phyloP scores from a whole-genome alignment of 768 basidiomycete species.

The Xerocomus brunneocitrinus region DNA sequence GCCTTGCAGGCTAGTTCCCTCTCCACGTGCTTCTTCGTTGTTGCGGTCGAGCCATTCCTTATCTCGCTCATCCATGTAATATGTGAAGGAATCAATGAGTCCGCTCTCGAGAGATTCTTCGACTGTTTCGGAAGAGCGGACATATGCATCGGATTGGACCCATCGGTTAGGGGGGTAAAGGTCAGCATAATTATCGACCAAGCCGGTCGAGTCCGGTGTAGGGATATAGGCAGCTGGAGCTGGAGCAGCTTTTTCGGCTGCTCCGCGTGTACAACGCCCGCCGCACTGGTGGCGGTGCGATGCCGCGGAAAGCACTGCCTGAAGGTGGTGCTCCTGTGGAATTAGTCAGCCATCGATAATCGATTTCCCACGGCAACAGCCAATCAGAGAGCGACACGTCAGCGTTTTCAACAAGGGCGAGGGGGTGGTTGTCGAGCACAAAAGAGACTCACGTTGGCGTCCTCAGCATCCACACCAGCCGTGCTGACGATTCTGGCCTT shows the following conservation, averaged over 20 bases:
- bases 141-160: conserved; percentile 54
- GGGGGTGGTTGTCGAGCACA: conserved; percentile 32
- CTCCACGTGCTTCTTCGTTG: conserved; percentile 80
- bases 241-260: conserved; percentile 29
- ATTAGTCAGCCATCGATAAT: conserved; percentile 56
- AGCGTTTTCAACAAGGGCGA: conserved; percentile 39
- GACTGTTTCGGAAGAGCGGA: conserved; percentile 79
- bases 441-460: conserved; percentile 77
- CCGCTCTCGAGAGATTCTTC: conserved; percentile 66
- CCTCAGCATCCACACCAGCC: conserved; percentile 88
- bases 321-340: conserved; percentile 52
- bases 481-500: conserved; percentile 77
- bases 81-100: conserved; percentile 73
- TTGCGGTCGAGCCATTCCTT: conserved; percentile 92
- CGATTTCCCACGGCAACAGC: conserved; percentile 39
- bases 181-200: conserved; percentile 67
- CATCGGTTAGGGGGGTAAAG: conserved; percentile 1
- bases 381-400: conserved; percentile 48
- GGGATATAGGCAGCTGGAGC: conserved; percentile 76
- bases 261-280: conserved; percentile 35
- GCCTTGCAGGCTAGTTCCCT: conserved; percentile 78
- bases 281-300: conserved; percentile 43
- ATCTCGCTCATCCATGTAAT: conserved; percentile 96
- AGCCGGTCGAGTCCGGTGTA: conserved; percentile 83
- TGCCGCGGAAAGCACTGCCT: conserved; percentile 53